Evolutionary conservation across 768 basidiomycete genomes (phyloP).

Genomic region (Mycena vitilis): DNA sequence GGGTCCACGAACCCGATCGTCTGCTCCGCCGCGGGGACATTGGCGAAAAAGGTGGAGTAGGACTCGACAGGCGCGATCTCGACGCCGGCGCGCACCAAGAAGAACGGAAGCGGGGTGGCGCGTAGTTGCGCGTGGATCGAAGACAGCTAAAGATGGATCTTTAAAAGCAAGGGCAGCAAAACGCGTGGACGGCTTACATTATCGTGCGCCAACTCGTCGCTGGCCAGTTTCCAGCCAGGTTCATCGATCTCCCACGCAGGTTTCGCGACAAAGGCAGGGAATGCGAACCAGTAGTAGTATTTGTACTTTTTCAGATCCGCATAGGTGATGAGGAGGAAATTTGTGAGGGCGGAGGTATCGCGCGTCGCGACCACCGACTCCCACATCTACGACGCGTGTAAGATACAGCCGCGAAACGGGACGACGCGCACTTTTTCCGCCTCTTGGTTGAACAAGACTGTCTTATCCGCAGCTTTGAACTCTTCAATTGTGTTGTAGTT

Average conservation of each 20-base stretch:
- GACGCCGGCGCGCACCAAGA: constrained; percentile 62
- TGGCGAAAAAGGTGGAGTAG: constrained; percentile 68
- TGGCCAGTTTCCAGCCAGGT: constrained; percentile 67
- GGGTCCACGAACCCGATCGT: constrained; percentile 85
- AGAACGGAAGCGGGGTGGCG: constrained; percentile 62
- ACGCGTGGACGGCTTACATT: constrained; percentile 47
- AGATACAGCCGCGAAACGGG: constrained; percentile 3
- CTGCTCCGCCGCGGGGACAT: constrained; percentile 49
- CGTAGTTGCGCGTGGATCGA: constrained; percentile 64
- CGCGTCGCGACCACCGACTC: constrained; percentile 63
- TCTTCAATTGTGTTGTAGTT: constrained; percentile 99
- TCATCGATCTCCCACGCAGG: constrained; percentile 89
- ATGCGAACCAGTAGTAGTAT: constrained; percentile 98
- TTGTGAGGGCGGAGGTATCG: constrained; percentile 69
- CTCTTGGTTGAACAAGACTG: constrained; percentile 80
- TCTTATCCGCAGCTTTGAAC: constrained; percentile 91
- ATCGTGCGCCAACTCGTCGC: constrained; percentile 54
- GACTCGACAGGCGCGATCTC: constrained; percentile 67
- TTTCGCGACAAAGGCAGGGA: constrained; percentile 90
- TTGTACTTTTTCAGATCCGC: constrained; percentile 99
- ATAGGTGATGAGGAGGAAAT: constrained; percentile 91
- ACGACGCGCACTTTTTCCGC: constrained; percentile 70
- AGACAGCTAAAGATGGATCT: constrained; percentile 52
- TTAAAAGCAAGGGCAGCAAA: constrained; percentile 10
- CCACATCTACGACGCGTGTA: constrained; percentile 68